A percentile compares a stretch with the other conserved stretches of the same genome.
phyloP scores from a whole-genome alignment of 257 asterid genomes.

The Gentiana straminea region DNA sequence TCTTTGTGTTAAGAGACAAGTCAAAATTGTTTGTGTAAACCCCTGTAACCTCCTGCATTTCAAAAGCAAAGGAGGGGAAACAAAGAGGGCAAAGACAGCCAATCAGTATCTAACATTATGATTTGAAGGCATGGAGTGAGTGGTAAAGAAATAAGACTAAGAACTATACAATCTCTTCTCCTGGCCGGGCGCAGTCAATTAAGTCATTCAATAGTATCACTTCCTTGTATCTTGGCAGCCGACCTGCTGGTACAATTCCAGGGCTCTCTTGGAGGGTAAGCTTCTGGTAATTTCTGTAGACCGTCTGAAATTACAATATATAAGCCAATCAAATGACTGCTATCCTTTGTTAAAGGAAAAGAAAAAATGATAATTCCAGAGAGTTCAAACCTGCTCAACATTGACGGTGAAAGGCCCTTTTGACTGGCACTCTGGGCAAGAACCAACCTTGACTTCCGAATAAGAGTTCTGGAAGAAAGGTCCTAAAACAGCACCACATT shows the following conservation, averaged over 20 bases:
- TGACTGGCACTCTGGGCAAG: constrained; percentile 94
- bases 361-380: background rate
- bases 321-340: constrained; percentile 9
- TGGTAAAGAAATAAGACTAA: too few relatives aligned
- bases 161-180: constrained; percentile 82
- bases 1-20: constrained; percentile 89
- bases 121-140: too few relatives aligned
- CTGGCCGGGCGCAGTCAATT: constrained; percentile 97
- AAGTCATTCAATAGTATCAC: constrained; percentile 94
- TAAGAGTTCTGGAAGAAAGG: constrained; percentile 97
- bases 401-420: constrained; percentile 94
- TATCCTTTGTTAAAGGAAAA: background rate
- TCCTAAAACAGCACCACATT: constrained; percentile 84
- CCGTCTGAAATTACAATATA: constrained; percentile 41
- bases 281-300: constrained; percentile 95
- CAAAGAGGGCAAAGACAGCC: background rate
- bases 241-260: constrained; percentile 97
- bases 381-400: constrained; percentile 69
- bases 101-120: too few relatives aligned
- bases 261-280: constrained; percentile 98
- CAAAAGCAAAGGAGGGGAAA: background rate
- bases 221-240: constrained; percentile 99
- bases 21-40: constrained; percentile 93
- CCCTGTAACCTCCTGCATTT: constrained; percentile 90
- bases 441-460: constrained; percentile 96